These are phyloP conservation scores for Achaetomiella virescens DNA, from an alignment of 495 filamentous ascomycete genomes.

Conservation along the genomic window DNA sequence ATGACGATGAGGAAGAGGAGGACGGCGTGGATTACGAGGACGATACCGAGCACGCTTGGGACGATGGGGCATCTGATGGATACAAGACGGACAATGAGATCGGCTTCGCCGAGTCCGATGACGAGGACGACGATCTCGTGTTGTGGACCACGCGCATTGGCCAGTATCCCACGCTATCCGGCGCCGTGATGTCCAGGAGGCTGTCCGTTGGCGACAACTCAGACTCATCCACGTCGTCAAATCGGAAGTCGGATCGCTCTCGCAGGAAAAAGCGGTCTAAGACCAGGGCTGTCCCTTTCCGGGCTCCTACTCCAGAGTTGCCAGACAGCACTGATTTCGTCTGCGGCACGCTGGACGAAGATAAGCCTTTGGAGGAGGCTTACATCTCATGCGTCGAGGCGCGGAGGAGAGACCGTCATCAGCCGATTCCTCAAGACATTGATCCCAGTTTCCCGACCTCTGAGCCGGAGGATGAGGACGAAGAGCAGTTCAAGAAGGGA, in stretches of 20 bases:
- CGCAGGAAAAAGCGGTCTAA: slow-evolving; percentile 27
- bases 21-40: slow-evolving; percentile 35
- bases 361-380: slow-evolving; percentile 84
- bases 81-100: slow-evolving; percentile 95
- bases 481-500: slow-evolving; percentile 48
- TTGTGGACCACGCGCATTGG: slow-evolving; percentile 68
- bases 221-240: slow-evolving; percentile 35
- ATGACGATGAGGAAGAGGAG: slow-evolving; percentile 35
- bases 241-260: slow-evolving; percentile 15
- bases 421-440: slow-evolving; percentile 83
- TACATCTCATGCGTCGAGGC: slow-evolving; percentile 83
- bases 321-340: slow-evolving; percentile 98
- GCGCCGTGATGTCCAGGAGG: slow-evolving; percentile 33
- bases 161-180: slow-evolving; percentile 39
- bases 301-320: slow-evolving; percentile 70
- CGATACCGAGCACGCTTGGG: slow-evolving; percentile 54
- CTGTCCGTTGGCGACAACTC: slow-evolving; percentile 36
- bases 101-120: slow-evolving; percentile 86
- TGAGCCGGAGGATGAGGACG: slow-evolving; percentile 76
- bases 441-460: slow-evolving; percentile 95
- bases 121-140: slow-evolving; percentile 73
- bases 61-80: slow-evolving; percentile 63
- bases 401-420: slow-evolving; percentile 70
- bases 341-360: slow-evolving; percentile 93
- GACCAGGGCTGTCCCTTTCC: slow-evolving; percentile 47